Evolutionary conservation across 2,329 filamentous ascomycete genomes (phyloP).

Genomic region (Verticillium albo-atrum): DNA sequence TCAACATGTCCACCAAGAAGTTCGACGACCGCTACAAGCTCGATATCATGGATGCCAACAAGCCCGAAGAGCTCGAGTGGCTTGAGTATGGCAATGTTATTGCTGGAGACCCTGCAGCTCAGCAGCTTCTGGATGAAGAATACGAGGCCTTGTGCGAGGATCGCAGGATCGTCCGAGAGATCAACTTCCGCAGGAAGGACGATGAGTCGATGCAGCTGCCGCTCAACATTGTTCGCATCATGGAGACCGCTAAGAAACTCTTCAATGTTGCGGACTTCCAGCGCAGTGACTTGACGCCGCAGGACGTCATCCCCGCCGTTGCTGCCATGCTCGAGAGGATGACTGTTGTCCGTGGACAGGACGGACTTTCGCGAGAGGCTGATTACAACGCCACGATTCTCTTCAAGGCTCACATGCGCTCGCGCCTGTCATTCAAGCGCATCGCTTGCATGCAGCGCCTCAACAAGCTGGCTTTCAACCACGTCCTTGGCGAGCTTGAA

Average conservation of each 20-base stretch:
- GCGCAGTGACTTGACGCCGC: constrained; percentile 84
- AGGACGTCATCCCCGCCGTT: constrained; percentile 79
- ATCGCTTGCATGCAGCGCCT: constrained; percentile 81
- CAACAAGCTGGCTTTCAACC: constrained; percentile 87
- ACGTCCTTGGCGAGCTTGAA: constrained; percentile 86
- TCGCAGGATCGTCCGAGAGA: constrained; percentile 67
- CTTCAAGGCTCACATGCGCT: constrained; percentile 88
- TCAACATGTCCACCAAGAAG: constrained; percentile 70
- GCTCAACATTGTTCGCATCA: constrained; percentile 85
- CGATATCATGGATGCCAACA: constrained; percentile 70
- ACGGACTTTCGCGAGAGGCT: constrained; percentile 78
- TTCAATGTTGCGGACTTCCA: constrained; percentile 85
- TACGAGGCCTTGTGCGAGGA: constrained; percentile 75
- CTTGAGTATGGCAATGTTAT: constrained; percentile 87
- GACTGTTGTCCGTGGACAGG: constrained; percentile 79
- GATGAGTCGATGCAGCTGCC: constrained; percentile 88
- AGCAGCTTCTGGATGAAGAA: constrained; percentile 82
- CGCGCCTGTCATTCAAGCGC: constrained; percentile 86
- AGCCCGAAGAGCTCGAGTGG: constrained; percentile 56
- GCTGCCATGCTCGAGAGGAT: constrained; percentile 70
- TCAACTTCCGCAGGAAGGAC: constrained; percentile 65
- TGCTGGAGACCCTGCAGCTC: constrained; percentile 79
- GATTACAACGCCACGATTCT: constrained; percentile 84
- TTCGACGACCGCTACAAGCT: constrained; percentile 82
- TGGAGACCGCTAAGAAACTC: constrained; percentile 82